Evolutionary conservation across 257 asterid species (phyloP).

Genomic region (Solanum piurae): DNA sequence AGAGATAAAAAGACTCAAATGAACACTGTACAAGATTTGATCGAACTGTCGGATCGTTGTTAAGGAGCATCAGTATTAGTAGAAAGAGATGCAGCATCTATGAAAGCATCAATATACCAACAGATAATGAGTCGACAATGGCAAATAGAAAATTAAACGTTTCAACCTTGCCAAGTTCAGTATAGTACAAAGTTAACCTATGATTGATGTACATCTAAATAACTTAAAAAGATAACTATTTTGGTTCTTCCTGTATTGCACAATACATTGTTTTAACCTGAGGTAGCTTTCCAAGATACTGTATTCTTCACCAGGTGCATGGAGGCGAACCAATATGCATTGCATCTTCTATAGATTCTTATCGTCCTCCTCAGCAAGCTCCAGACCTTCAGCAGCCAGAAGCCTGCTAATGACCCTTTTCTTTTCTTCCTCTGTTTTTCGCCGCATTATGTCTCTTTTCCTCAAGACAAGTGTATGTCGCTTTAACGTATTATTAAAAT

Average conservation of each 20-base stretch:
- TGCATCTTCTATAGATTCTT: constrained; percentile 14
- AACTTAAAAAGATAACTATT: background rate
- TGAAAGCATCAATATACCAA: background rate
- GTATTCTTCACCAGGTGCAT: background rate
- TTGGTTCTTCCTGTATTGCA: background rate
- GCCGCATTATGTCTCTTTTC: constrained; percentile 71
- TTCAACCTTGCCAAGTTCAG: background rate
- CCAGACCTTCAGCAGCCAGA: constrained; percentile 94
- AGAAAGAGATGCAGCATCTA: background rate
- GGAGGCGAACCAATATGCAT: background rate
- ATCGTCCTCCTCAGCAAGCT: constrained; percentile 66
- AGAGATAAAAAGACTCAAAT: too few relatives aligned
- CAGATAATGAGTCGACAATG: background rate
- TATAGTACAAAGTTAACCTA: background rate
- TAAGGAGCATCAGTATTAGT: background rate
- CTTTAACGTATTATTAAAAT: constrained; percentile 59
- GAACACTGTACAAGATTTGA: background rate
- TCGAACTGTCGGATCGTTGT: background rate
- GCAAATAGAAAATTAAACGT: background rate
- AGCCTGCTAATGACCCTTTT: constrained; percentile 52
- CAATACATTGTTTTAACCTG: background rate
- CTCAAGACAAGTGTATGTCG: constrained; percentile 71
- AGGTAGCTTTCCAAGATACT: background rate
- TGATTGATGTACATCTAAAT: background rate
- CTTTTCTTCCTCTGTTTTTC: constrained; percentile 76